A percentile compares a stretch with the other conserved stretches of the same genome.
phyloP scores from a whole-genome alignment of 495 filamentous ascomycete species.

The Cercophora scortea region DNA sequence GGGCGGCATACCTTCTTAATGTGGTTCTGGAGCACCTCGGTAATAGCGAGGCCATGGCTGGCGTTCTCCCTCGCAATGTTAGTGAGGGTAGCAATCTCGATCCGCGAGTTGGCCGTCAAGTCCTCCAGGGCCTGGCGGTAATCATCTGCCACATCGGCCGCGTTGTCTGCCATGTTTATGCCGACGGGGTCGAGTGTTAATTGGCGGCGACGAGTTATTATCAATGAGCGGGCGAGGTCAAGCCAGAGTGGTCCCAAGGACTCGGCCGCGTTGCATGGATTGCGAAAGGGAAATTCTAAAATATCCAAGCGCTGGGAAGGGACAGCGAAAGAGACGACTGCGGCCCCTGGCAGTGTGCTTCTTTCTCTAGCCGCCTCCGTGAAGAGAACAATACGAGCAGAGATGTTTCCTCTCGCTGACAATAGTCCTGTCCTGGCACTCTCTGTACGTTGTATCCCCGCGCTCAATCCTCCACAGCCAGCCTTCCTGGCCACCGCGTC shows the following conservation, averaged over 20 bases:
- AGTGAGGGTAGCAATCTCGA: conserved; percentile 91
- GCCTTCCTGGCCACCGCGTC: not conserved
- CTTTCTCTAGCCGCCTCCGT: conserved; percentile 1
- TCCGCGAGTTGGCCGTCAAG: conserved; percentile 77
- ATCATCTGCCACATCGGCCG: conserved; percentile 89
- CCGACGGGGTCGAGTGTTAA: not conserved
- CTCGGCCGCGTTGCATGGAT: not conserved
- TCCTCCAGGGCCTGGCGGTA: conserved; percentile 90
- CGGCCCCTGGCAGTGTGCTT: not conserved
- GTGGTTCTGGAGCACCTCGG: conserved; percentile 80
- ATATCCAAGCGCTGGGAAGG: not conserved
- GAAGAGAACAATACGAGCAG: not conserved
- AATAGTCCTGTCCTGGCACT: not conserved
- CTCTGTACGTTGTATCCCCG: not conserved
- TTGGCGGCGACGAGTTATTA: not conserved
- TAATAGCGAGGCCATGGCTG: conserved; percentile 85
- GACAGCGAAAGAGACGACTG: not conserved
- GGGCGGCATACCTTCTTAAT: conserved; percentile 75
- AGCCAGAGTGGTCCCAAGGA: not conserved
- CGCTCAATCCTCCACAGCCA: conserved; percentile 1
- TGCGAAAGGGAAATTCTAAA: not conserved
- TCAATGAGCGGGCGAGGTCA: not conserved
- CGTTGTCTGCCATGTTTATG: conserved; percentile 59
- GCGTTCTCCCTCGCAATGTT: conserved; percentile 95
- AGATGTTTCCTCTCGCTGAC: not conserved